Evolutionary conservation across 2,329 filamentous ascomycete genomes (phyloP).

Genomic region (Balansia obtecta): DNA sequence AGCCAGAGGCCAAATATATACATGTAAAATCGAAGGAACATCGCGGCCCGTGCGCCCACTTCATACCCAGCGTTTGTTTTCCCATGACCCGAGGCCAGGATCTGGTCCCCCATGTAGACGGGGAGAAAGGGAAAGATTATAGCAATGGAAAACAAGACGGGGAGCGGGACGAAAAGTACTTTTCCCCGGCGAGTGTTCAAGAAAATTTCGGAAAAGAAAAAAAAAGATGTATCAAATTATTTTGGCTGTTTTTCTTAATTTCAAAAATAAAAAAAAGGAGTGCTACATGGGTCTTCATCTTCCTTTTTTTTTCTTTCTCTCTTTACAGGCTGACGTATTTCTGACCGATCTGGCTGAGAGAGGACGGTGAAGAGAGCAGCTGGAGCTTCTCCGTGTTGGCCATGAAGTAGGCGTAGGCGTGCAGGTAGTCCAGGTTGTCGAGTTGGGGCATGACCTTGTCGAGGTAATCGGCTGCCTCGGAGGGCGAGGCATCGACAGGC

Average conservation of each 20-base stretch:
- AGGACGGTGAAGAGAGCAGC: conserved; percentile 26
- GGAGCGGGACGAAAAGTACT: conserved; percentile 3
- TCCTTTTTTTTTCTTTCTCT: neutral
- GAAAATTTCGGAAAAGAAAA: conserved; percentile 15
- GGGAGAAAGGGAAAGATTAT: neutral
- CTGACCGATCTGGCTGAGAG: conserved; percentile 34
- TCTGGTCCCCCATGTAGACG: neutral
- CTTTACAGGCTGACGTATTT: conserved; percentile 31
- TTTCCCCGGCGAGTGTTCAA: conserved; percentile 26
- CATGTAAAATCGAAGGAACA: no score
- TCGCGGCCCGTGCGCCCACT: no score
- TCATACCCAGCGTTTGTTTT: no score
- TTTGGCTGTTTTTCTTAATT: no score
- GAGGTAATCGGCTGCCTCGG: conserved; percentile 36
- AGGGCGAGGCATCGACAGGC: conserved; percentile 28
- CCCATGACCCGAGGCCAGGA: no score
- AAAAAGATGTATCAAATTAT: no score
- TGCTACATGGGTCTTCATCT: neutral
- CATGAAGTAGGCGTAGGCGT: conserved; percentile 48
- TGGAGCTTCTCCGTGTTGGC: conserved; percentile 22
- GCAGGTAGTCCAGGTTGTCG: conserved; percentile 36
- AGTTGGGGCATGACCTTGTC: conserved; percentile 32
- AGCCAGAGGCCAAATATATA: no score
- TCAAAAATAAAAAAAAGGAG: no score
- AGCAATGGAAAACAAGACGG: conserved; percentile 2